Conservation (phyloP, 2,329 filamentous ascomycete genomes). For the Fusarium dlaminii region DNA sequence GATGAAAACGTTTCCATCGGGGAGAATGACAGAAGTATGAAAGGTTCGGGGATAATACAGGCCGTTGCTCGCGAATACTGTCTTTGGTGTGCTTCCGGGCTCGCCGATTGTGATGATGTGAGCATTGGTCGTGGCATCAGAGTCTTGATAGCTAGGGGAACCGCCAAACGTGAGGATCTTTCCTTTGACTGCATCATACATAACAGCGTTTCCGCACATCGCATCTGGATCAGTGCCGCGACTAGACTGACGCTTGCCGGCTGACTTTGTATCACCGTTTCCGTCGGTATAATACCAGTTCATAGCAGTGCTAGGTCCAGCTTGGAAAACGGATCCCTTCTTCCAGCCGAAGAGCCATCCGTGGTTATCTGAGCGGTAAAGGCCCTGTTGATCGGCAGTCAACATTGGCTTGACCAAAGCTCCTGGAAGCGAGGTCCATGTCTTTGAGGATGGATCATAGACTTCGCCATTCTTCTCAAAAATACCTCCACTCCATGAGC, state of each 20-base stretch:
- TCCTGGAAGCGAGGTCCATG: slow-evolving; percentile 36
- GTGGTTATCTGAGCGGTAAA: slow-evolving; percentile 51
- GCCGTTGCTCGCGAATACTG: background rate
- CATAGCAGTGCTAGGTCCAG: slow-evolving; percentile 61
- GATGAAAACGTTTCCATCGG: slow-evolving; percentile 58
- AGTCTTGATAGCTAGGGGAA: slow-evolving; percentile 55
- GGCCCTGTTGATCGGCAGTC: slow-evolving; percentile 51
- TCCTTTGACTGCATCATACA: slow-evolving; percentile 67
- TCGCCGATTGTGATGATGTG: slow-evolving; percentile 59
- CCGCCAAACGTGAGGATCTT: slow-evolving; percentile 66
- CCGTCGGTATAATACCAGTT: slow-evolving; percentile 62
- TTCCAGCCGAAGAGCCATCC: slow-evolving; percentile 51
- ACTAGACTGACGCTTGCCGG: slow-evolving; percentile 41
- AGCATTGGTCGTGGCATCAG: slow-evolving; percentile 54
- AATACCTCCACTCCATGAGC: slow-evolving; percentile 17
- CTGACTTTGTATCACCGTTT: slow-evolving; percentile 30
- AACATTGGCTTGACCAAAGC: slow-evolving; percentile 57
- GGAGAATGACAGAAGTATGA: slow-evolving; percentile 58
- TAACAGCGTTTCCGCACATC: slow-evolving; percentile 66
- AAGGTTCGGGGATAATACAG: slow-evolving; percentile 49
- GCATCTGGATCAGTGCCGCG: slow-evolving; percentile 53
- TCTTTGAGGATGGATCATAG: slow-evolving; percentile 1
- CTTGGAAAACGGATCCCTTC: slow-evolving; percentile 60
- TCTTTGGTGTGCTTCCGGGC: background rate
- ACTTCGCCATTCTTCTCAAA: slow-evolving; percentile 26